Base-by-base conservation (phyloP, 306 rosid species). In the Hippophae tibetana region DNA sequence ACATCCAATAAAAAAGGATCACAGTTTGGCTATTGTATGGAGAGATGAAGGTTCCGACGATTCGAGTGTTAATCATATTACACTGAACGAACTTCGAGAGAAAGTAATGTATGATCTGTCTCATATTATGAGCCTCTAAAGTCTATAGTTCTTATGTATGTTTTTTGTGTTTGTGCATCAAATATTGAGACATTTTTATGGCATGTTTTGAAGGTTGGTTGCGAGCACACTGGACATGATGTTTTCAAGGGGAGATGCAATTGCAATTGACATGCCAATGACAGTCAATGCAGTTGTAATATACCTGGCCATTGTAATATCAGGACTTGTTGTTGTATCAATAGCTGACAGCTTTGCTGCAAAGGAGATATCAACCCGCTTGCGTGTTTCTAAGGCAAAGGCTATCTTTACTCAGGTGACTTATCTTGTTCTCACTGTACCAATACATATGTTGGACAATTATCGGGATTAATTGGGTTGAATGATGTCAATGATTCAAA, bases 211-310 rank as follows among this genome's bases (percentile, higher is more conserved):
- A 77, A 90, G 97, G 95, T 51, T 82, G 79, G 95, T 82, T 66
- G 86, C 95, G 27, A 82, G 77, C 67, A 94, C 87, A 43, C 67
- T 86, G 59, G 86, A 79, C 43, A 63, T 72, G 25, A 79, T 73
- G 23, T 86, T 86, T 76, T 73, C 95, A 2, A 86, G 68, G 77
- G 95, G 97, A 6, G 97, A 86, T 66, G 77, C 97, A 63, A 90
- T 90, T 6, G 95, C 97, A 43, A 90, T 86, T 61, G 95, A 90
- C 79, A 82, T 82, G 90, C 89, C 85, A 56, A 84, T 90, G 97
- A 90, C 94, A 26, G 89, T 72, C 64, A 65, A 63, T 66, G 81
- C 97, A 11, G 94, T 90, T 62, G 61, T 86, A 61, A 84, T 90
- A 69, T 90, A 86, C 69, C 65, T 90, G 67, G 95, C 94, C 38